phyloP scores from a whole-genome alignment of 192 early-diverging fungal genomes.

The Linnemannia exigua region DNA sequence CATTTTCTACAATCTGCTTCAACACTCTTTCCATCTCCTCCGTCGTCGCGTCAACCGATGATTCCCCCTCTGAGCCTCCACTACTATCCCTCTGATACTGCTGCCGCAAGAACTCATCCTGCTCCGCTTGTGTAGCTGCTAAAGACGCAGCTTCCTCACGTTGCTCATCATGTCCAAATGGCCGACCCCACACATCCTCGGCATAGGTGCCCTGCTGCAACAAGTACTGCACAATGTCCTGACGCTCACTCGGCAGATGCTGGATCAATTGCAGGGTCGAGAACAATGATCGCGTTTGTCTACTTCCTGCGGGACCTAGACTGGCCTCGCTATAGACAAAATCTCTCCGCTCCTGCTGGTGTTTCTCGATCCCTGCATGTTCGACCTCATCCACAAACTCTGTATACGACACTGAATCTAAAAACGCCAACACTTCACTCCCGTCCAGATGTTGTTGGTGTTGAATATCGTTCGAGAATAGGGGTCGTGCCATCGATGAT shows the following conservation, averaged over 20 bases:
- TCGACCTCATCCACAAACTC: conserved; percentile 47
- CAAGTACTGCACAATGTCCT: conserved; percentile 54
- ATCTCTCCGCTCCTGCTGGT: conserved; percentile 37
- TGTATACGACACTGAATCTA: conserved; percentile 39
- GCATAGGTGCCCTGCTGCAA: conserved; percentile 45
- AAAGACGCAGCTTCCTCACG: conserved; percentile 30
- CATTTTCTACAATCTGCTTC: conserved; percentile 40
- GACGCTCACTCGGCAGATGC: conserved; percentile 48
- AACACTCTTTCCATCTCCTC: conserved; percentile 50
- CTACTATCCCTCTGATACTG: not conserved
- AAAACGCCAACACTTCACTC: conserved; percentile 26
- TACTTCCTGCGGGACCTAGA: not conserved
- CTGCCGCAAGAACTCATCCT: conserved; percentile 33
- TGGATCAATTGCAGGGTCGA: conserved; percentile 42
- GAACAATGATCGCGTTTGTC: not conserved
- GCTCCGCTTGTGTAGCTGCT: conserved; percentile 28
- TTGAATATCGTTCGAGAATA: conserved; percentile 32
- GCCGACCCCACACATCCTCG: conserved; percentile 37
- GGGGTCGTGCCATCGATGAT: not conserved
- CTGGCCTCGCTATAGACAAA: conserved; percentile 32
- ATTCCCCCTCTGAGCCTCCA: too few relatives aligned
- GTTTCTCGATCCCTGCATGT: conserved; percentile 26
- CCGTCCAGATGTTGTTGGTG: conserved; percentile 44
- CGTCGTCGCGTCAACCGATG: conserved; percentile 7
- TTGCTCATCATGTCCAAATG: conserved; percentile 23